Percentiles rank a stretch among this genome's conserved stretches.
Evolutionary conservation across 306 rosid species (phyloP).

Genomic region (Nissolia schottii): DNA sequence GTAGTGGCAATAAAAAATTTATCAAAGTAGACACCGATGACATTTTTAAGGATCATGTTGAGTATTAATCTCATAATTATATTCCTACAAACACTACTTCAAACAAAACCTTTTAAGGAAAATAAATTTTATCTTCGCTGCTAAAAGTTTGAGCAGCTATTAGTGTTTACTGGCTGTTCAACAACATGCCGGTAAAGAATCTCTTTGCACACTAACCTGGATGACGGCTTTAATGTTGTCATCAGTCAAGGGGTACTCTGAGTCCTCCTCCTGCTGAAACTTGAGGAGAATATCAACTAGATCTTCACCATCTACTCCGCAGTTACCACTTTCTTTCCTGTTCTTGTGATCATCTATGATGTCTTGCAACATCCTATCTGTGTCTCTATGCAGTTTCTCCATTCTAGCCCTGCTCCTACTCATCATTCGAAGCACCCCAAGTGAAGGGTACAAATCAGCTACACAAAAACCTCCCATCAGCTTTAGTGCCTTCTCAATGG

Average conservation of each 20-base stretch:
- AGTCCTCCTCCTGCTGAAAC: neutral
- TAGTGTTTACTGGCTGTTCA: no score
- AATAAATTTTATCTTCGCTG: no score
- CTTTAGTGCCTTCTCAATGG: neutral
- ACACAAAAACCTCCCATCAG: neutral
- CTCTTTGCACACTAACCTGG: slow-evolving; percentile 14
- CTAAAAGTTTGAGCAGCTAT: no score
- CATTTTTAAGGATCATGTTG: no score
- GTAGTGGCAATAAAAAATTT: no score
- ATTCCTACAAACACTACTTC: no score
- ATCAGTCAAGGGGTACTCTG: neutral
- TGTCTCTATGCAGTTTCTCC: slow-evolving; percentile 9
- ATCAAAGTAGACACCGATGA: no score
- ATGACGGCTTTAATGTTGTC: slow-evolving; percentile 24
- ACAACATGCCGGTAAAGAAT: no score
- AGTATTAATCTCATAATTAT: no score
- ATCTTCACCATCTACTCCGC: slow-evolving; percentile 1
- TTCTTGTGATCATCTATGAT: neutral
- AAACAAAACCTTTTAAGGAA: no score
- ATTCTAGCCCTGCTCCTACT: slow-evolving; percentile 4
- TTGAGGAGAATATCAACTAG: slow-evolving; percentile 21
- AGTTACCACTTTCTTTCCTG: neutral
- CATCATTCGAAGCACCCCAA: slow-evolving; percentile 17
- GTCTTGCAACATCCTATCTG: neutral
- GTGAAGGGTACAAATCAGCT: slow-evolving; percentile 27